Base-by-base conservation (phyloP, 768 basidiomycete genomes). In the Calvatia gigantea region DNA sequence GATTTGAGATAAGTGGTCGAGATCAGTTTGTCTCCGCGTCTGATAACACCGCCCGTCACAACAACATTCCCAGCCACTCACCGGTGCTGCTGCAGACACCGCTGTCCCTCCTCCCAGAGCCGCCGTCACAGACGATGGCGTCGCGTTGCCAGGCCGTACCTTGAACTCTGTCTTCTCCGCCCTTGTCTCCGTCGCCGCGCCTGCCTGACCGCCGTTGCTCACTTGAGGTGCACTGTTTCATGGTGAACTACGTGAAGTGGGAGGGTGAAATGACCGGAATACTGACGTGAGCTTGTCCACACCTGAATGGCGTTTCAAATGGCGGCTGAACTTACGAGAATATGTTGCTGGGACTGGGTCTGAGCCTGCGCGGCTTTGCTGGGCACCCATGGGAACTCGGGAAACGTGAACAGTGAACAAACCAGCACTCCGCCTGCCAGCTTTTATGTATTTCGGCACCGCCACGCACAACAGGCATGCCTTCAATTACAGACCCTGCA, bases 351-450 rank as follows among this genome's bases (percentile, higher is more conserved):
- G 17, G 41, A 42, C 50, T 21, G 61, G 57, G 1, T 61, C 54
- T 12, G 35, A 50, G 25, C 54, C 58, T 27, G 60, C 42, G 46
- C 63, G 66, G 48, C 69, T 70, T 54, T 72, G 72, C 23, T 66
- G 62, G 46, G 65, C 56, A 41, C 71, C 72, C 72, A 73, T 73
- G 57, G 23, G 43, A 41, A 31, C 15, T 28, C 28, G 39, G 41
- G 29, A 12, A 29, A 14, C 12, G 21, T 9, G 21, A 42, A 15
- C 19, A 42, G 21, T 19, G 25, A 42, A 42, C 9, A 12, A 42
- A 21, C 9, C 14, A 25, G 41, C 41, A n/a, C n/a, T n/a, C n/a
- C n/a, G n/a, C n/a, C n/a, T n/a, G n/a, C 41, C 19, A 4, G 41
- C 25, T 42, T 12, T 42, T 42, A 42, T 42, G 41, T 42, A 42